These are phyloP conservation scores for Trichocladium uniseriatum DNA, from an alignment of 495 filamentous ascomycete species.

Conservation along the genomic window DNA sequence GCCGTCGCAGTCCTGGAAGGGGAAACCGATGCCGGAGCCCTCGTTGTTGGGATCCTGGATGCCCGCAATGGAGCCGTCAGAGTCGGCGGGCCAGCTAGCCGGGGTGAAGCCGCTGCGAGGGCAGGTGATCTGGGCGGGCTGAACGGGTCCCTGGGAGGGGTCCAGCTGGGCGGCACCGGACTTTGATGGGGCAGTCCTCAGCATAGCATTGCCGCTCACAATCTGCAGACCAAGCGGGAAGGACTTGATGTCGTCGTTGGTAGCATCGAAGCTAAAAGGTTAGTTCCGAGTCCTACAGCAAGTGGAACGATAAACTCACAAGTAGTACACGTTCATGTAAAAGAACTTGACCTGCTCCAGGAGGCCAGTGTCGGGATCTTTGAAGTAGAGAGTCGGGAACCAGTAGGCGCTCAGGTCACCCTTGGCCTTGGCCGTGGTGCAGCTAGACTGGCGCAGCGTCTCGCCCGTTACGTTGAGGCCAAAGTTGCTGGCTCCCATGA, in stretches of 20 bases:
- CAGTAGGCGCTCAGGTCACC: conserved; percentile 72
- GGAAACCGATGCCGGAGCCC: conserved; percentile 41
- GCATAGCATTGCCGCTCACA: conserved; percentile 52
- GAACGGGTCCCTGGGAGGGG: conserved; percentile 33
- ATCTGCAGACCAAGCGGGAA: conserved; percentile 67
- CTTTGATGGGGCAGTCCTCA: conserved; percentile 32
- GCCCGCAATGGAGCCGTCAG: conserved; percentile 39
- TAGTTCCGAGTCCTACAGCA: neutral
- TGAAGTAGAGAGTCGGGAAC: conserved; percentile 60
- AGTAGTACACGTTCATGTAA: conserved; percentile 63
- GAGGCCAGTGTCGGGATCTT: conserved; percentile 48
- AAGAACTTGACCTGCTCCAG: conserved; percentile 56
- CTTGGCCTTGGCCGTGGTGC: conserved; percentile 56
- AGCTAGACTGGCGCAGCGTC: conserved; percentile 48
- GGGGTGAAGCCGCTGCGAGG: conserved; percentile 42
- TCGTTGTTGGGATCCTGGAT: conserved; percentile 42
- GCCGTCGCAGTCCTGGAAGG: conserved; percentile 44
- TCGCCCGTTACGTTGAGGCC: conserved; percentile 52
- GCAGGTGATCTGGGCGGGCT: conserved; percentile 39
- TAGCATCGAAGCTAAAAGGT: conserved; percentile 33
- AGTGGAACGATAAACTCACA: conserved; percentile 31
- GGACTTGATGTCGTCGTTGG: conserved; percentile 49
- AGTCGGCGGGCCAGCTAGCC: conserved; percentile 38
- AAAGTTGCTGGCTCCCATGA: conserved; percentile 65
- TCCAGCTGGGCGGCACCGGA: conserved; percentile 29